A percentile compares a stretch with the other conserved stretches of the same genome.
Evolutionary conservation across 1,284 basidiomycete genomes (phyloP).

Genomic region (Marasmius fiardii): DNA sequence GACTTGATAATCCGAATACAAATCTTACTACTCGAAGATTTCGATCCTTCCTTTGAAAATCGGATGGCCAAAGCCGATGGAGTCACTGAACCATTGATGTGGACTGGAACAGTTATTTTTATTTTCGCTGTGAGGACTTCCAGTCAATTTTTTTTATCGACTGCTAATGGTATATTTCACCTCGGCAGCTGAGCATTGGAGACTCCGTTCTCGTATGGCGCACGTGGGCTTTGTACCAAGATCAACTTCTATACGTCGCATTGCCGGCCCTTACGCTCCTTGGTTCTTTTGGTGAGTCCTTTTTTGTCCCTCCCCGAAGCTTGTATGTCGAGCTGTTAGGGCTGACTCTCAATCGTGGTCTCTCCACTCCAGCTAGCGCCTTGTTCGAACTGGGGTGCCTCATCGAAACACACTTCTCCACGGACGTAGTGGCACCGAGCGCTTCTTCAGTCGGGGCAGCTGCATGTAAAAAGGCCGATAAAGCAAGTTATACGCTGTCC

Average conservation of each 20-base stretch:
- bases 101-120: conserved; percentile 27
- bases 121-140: conserved; percentile 22
- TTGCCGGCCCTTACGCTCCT: conserved; percentile 22
- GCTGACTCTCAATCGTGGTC: too few relatives aligned
- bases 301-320: neutral
- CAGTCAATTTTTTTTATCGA: neutral
- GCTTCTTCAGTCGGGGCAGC: conserved; percentile 22
- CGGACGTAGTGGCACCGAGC: conserved; percentile 19
- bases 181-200: conserved; percentile 22
- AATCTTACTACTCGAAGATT: conserved; percentile 18
- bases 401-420: conserved; percentile 20
- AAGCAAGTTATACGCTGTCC: conserved; percentile 26
- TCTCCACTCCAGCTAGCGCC: conserved; percentile 20
- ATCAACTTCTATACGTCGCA: conserved; percentile 14
- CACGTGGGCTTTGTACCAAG: conserved; percentile 22
- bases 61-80: conserved; percentile 20
- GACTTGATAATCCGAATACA: neutral
- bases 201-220: conserved; percentile 27
- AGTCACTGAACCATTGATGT: conserved; percentile 19
- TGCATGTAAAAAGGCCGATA: conserved; percentile 23
- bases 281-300: conserved; percentile 21
- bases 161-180: neutral
- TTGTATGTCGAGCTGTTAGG: neutral
- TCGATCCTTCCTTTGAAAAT: conserved; percentile 15
- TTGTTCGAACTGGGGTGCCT: conserved; percentile 27